Conservation (phyloP, 805 yeast species). For the Schwanniomyces vanrijiae region DNA sequence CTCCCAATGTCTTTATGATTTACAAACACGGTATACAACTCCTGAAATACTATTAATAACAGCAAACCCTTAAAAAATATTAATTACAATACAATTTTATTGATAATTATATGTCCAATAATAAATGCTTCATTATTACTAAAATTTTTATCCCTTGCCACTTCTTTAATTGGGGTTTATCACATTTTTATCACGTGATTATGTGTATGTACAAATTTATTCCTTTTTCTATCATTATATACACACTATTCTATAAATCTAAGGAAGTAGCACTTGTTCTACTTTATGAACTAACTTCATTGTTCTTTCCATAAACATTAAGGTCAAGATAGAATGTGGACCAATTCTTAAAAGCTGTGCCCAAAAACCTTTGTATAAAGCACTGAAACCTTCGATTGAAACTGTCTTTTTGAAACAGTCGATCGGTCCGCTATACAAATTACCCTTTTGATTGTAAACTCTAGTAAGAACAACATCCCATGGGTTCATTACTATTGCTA, state of each 20-base stretch:
- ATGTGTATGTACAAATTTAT: neutral
- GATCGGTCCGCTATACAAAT: conserved; percentile 79
- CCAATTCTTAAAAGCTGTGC: conserved; percentile 92
- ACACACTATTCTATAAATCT: conserved; percentile 1
- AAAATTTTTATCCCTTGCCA: conserved; percentile 3
- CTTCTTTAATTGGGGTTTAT: neutral
- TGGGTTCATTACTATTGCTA: conserved; percentile 94
- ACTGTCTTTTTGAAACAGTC: conserved; percentile 89
- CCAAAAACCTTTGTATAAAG: conserved; percentile 91
- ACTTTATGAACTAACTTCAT: conserved; percentile 54
- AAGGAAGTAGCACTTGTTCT: conserved; percentile 15
- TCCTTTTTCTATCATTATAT: neutral
- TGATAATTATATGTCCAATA: conserved; percentile 2
- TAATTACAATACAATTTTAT: conserved; percentile 1
- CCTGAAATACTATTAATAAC: neutral
- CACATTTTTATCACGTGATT: neutral
- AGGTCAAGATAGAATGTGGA: conserved; percentile 88
- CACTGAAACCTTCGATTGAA: conserved; percentile 76
- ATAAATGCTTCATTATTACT: neutral
- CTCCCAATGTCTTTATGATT: neutral
- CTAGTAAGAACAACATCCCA: conserved; percentile 95
- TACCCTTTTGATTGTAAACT: conserved; percentile 91
- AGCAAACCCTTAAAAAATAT: neutral
- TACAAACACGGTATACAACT: neutral
- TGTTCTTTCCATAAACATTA: conserved; percentile 95